Percentiles rank a stretch among this genome's conserved stretches.
These are phyloP conservation scores for Lentithecium fluviatile DNA, from an alignment of 495 filamentous ascomycete genomes.

Conservation along the genomic window DNA sequence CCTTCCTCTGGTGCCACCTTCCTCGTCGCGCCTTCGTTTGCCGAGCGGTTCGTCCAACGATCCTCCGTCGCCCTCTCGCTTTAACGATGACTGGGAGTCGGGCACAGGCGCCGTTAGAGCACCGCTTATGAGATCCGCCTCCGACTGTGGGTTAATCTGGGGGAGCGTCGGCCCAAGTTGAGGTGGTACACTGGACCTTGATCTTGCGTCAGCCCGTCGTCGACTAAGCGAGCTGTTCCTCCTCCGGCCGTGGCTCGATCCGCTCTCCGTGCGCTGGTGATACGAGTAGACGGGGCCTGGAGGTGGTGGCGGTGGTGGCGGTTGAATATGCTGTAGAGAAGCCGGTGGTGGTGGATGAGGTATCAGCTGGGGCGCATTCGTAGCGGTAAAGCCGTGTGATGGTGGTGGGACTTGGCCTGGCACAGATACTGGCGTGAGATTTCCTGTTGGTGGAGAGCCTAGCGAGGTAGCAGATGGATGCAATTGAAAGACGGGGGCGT, in stretches of 20 bases:
- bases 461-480: slow-evolving; percentile 32
- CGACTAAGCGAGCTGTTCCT: slow-evolving; percentile 32
- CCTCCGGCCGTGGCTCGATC: slow-evolving; percentile 22
- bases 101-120: slow-evolving; percentile 14
- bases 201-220: slow-evolving; percentile 17
- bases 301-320: slow-evolving; percentile 8
- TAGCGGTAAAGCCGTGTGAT: slow-evolving; percentile 21
- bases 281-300: slow-evolving; percentile 20
- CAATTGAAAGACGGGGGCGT: slow-evolving; percentile 46
- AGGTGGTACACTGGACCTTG: slow-evolving; percentile 33
- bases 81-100: slow-evolving; percentile 18
- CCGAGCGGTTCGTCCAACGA: slow-evolving; percentile 25
- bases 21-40: slow-evolving; percentile 31
- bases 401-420: neutral
- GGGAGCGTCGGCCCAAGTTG: slow-evolving; percentile 27
- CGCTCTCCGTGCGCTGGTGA: slow-evolving; percentile 31
- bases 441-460: slow-evolving; percentile 12
- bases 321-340: slow-evolving; percentile 8
- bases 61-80: slow-evolving; percentile 28
- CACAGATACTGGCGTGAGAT: slow-evolving; percentile 3
- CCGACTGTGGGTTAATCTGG: slow-evolving; percentile 26
- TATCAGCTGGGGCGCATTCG: slow-evolving; percentile 24
- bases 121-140: slow-evolving; percentile 20
- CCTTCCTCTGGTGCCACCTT: neutral
- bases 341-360: slow-evolving; percentile 14